These are phyloP conservation scores for Moricandia arvensis DNA, from an alignment of 345 rosid species.

Conservation along the genomic window DNA sequence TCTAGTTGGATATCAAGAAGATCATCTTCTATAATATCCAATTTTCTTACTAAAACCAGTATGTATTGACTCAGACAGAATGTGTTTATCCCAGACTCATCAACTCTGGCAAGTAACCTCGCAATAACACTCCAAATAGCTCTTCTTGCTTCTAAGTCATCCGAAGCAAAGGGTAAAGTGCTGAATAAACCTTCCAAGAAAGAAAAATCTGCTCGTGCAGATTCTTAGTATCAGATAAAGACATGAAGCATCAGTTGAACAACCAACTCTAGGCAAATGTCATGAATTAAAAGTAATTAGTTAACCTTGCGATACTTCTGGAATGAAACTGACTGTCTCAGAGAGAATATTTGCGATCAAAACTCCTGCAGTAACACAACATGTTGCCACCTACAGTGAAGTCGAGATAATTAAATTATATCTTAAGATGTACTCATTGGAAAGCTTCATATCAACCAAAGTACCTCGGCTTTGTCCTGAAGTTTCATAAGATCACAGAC, in stretches of 20 bases:
- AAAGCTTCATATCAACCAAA: slow-evolving; percentile 16
- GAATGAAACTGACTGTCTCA: slow-evolving; percentile 51
- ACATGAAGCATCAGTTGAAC: neutral
- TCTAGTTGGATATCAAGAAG: slow-evolving; percentile 59
- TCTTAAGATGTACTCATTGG: neutral
- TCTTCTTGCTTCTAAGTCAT: slow-evolving; percentile 64
- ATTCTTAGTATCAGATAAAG: slow-evolving; percentile 33
- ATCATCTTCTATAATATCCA: slow-evolving; percentile 77
- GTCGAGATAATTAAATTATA: neutral
- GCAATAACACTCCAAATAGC: slow-evolving; percentile 69
- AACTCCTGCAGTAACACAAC: slow-evolving; percentile 78
- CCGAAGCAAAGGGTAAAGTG: slow-evolving; percentile 57
- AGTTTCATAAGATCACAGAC: slow-evolving; percentile 62
- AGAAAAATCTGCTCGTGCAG: slow-evolving; percentile 52
- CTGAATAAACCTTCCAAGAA: slow-evolving; percentile 71
- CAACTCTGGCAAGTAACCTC: slow-evolving; percentile 50
- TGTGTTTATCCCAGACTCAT: slow-evolving; percentile 49
- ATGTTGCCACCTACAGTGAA: slow-evolving; percentile 57
- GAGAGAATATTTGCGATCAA: slow-evolving; percentile 72
- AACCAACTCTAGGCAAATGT: neutral
- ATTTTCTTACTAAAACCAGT: slow-evolving; percentile 44
- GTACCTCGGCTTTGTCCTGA: slow-evolving; percentile 84
- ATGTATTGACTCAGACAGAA: slow-evolving; percentile 44
- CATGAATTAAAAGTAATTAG: neutral
- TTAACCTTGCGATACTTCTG: slow-evolving; percentile 61